phyloP scores from a whole-genome alignment of 768 basidiomycete species.

The Podaxis sp. region DNA sequence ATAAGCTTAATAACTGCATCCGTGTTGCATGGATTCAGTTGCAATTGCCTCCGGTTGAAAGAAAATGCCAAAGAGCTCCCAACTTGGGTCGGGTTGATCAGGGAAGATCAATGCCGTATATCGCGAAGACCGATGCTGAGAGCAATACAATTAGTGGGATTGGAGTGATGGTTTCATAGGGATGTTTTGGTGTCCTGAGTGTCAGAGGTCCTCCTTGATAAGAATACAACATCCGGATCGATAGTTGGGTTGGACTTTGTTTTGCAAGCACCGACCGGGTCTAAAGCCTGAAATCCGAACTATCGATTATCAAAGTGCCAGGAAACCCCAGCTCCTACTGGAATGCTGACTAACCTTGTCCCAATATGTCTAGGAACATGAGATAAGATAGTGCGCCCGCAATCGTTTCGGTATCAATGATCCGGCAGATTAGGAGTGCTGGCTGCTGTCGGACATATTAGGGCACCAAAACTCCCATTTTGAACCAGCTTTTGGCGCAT shows the following conservation, averaged over 20 bases:
- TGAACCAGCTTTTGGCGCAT: background rate
- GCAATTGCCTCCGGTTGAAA: conserved; percentile 14
- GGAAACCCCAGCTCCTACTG: too few relatives aligned
- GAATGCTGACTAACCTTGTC: background rate
- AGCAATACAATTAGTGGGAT: background rate
- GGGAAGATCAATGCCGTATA: background rate
- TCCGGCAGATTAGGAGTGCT: background rate
- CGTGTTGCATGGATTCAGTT: conserved; percentile 1
- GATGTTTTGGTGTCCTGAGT: background rate
- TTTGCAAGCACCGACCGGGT: background rate
- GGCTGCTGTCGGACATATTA: too few relatives aligned
- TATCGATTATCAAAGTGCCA: too few relatives aligned
- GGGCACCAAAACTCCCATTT: background rate
- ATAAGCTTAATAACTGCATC: conserved; percentile 6
- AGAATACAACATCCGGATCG: background rate
- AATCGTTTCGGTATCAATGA: background rate
- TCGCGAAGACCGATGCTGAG: background rate
- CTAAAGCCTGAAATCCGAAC: too few relatives aligned
- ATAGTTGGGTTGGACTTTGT: background rate
- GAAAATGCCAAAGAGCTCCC: conserved; percentile 13
- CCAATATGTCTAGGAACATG: background rate
- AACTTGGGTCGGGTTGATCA: background rate
- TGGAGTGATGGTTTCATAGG: background rate
- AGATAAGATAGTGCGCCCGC: background rate
- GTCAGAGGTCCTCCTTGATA: background rate